Base-by-base conservation (phyloP, 768 basidiomycete species). In the Trametes coccinea region DNA sequence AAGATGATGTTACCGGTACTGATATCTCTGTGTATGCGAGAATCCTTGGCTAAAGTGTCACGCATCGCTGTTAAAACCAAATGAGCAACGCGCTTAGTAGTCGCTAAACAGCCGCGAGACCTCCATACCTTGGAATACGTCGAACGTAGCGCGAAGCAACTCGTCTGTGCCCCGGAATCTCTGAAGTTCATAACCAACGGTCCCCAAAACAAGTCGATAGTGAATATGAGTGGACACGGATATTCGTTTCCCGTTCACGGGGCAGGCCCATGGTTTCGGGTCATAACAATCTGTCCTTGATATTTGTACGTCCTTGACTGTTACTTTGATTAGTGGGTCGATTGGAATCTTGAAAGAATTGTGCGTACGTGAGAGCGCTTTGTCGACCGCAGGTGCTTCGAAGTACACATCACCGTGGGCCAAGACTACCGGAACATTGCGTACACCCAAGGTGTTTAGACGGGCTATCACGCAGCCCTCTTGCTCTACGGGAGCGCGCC, bases 11-110 rank as follows among this genome's bases (percentile, higher is more conserved):
- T 63, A 1, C 56, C 56, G 6, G 47, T n/a, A 14, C 62, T 59
- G 39, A 64, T 60, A 45, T 59, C 63, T 13, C 62, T 37, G 13
- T 54, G 57, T 27, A 60, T 29, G n/a, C 53, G 45, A 13, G 44
- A 39, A 6, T 29, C 60, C 22, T 54, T 60, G 16, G n/a, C 33
- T 7, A 57, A 39, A 0, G 59, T 47, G 22, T 48, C 59, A 4
- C 17, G 14, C 58, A 60, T 64, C 13, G 53, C 59, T 64, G 6
- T 2, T 7, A 22, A 8, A 6, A 13, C 17, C 13, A 47, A 0
- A 33, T 53, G n/a, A 53, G n/a, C 5, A 5, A 22, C 33, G 6
- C 11, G 8, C 17, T 10, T 13, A 6, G 48, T 4, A 3, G 13
- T 0, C 40, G 6, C 1, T 3, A 9, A 27, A 16, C 2, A 13